Percentiles rank a stretch among this genome's conserved stretches.
Conservation (phyloP, 805 yeast species). For the Clavispora santaluciae region DNA sequence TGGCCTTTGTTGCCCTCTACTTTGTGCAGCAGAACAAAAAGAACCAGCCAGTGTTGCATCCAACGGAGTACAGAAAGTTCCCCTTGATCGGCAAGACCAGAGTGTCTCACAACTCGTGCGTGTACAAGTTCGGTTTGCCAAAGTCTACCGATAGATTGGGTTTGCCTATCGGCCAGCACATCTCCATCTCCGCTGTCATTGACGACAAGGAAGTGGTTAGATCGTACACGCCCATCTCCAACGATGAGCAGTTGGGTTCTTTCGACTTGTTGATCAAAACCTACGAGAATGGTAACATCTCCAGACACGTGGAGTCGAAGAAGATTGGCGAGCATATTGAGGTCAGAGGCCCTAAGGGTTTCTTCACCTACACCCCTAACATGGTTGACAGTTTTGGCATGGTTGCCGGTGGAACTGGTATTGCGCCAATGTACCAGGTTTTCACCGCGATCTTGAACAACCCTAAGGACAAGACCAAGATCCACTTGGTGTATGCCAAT, state of each 20-base stretch:
- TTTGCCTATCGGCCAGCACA: slow-evolving; percentile 92
- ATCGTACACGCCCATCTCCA: slow-evolving; percentile 86
- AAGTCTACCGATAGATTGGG: slow-evolving; percentile 70
- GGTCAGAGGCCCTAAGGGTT: slow-evolving; percentile 89
- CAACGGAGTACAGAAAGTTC: slow-evolving; percentile 68
- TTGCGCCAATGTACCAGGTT: slow-evolving; percentile 93
- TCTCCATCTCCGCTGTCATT: slow-evolving; percentile 70
- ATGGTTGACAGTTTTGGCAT: slow-evolving; percentile 70
- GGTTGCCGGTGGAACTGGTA: slow-evolving; percentile 98
- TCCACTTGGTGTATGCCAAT: slow-evolving; percentile 75
- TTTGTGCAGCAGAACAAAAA: slow-evolving; percentile 30
- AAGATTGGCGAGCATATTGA: slow-evolving; percentile 74
- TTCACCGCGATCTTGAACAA: slow-evolving; percentile 74
- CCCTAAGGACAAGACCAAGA: slow-evolving; percentile 74
- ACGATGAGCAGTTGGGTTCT: slow-evolving; percentile 72
- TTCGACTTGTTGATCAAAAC: slow-evolving; percentile 84
- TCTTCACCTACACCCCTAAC: slow-evolving; percentile 76
- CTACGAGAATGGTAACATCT: slow-evolving; percentile 80
- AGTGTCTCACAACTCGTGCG: slow-evolving; percentile 73
- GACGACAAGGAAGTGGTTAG: slow-evolving; percentile 77
- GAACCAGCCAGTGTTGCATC: slow-evolving; percentile 51
- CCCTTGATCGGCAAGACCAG: slow-evolving; percentile 74
- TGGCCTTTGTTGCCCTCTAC: slow-evolving; percentile 30
- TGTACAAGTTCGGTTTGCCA: slow-evolving; percentile 82
- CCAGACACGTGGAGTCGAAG: slow-evolving; percentile 65